Evolutionary conservation across 495 filamentous ascomycete genomes (phyloP), one percentile per base, ranked within the genome.

Genomic region (Neurospora sp.): DNA sequence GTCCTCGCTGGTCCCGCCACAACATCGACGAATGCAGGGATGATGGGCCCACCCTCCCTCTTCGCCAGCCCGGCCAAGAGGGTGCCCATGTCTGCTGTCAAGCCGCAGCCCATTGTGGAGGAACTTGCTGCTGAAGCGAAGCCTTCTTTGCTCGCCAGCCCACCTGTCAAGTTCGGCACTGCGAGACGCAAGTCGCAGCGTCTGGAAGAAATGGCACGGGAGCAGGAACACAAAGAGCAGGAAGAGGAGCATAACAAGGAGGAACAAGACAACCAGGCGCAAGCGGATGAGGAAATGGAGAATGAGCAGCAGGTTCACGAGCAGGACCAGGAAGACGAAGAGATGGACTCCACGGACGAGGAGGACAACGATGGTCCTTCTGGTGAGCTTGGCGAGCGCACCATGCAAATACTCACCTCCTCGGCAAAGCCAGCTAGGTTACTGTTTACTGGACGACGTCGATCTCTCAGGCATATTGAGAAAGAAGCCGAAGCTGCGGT

Each of bases 141-240:
- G 76, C 69, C 70, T 3, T 80, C 84, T 4, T 77, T 85, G 39
- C 80, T 89, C 31, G 27, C 54, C 54, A 66, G 54, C 54, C 54
- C 54, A 31, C 27, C 54, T 35, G 54, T 66, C 54, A 66, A 66
- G 27, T 66, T 66, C 54, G 27, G 54, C 7, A 66, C 54, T 66
- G 54, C 54, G 5, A 66, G 54, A 37, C 54, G 54, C 27, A 66
- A 66, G 27, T 66, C 54, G 54, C 54, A 66, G 20, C 71, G 37
- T 31, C 54, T 62, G 38, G 27, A 73, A 14, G 72, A 76, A n/a
- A 41, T 66, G 20, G 39, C 54, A 12, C 59, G 35, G 8, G 16
- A n/a, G n/a, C 27, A 72, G 14, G 31, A 37, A 8, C n/a, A 73
- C 14, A 69, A 73, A 18, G 35, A 27, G 23, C 2, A 46, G 6